phyloP scores from a whole-genome alignment of 2,329 filamentous ascomycete species.

The Pleoardoris graminearum region DNA sequence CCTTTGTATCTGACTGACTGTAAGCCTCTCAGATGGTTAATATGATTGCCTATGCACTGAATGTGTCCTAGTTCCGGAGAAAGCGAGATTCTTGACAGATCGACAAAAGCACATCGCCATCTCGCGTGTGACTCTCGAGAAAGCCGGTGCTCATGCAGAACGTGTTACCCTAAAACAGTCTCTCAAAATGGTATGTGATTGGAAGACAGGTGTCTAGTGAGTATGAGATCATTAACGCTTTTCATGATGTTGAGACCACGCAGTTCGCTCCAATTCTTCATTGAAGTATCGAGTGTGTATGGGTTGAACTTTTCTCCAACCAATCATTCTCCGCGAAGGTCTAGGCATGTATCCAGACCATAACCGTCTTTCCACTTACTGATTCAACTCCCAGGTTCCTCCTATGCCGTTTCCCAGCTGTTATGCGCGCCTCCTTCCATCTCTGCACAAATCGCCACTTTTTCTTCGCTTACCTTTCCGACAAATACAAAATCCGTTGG shows the following conservation, averaged over 20 bases:
- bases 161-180: slow-evolving; percentile 29
- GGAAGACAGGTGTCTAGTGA: slow-evolving; percentile 36
- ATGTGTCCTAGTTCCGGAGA: slow-evolving; percentile 26
- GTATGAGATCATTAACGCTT: neutral
- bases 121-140: slow-evolving; percentile 31
- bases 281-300: slow-evolving; percentile 32
- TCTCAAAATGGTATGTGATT: slow-evolving; percentile 31
- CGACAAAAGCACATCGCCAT: slow-evolving; percentile 32
- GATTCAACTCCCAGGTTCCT: slow-evolving; percentile 16
- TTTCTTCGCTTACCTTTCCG: slow-evolving; percentile 27
- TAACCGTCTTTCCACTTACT: neutral
- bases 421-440: slow-evolving; percentile 29
- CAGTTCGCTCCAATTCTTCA: slow-evolving; percentile 33
- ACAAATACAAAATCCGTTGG: slow-evolving; percentile 27
- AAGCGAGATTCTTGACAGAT: slow-evolving; percentile 31
- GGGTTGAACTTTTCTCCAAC: slow-evolving; percentile 28
- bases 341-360: slow-evolving; percentile 11
- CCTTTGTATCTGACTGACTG: slow-evolving; percentile 33
- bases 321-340: slow-evolving; percentile 31
- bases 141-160: slow-evolving; percentile 25
- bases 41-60: neutral
- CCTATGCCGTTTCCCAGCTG: slow-evolving; percentile 26
- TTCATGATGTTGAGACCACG: slow-evolving; percentile 1
- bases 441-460: slow-evolving; percentile 25
- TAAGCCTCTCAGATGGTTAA: slow-evolving; percentile 11